Evolutionary conservation across 768 basidiomycete genomes (phyloP), one percentile per base, ranked within the genome.

Genomic region (Serendipita sp.): DNA sequence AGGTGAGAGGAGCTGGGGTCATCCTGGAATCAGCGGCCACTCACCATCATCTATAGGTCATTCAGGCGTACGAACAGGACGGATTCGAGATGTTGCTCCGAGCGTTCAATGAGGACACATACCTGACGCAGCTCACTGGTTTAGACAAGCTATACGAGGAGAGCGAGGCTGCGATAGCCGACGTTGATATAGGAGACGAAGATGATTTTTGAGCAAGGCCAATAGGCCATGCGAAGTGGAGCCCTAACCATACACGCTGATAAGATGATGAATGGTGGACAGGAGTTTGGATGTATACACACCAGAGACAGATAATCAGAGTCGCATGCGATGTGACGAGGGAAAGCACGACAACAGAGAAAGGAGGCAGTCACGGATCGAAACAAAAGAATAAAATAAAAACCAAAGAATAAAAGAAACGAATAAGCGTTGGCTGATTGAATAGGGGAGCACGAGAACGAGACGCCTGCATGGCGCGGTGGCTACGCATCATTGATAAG

Each of bases 31-130:
- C n/a, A 2, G 18, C 48, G 29, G 48, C 29, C 48, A 18, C 48
- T 31, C 48, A 50, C 48, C n/a, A 40, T 6, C 40, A 13, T 6
- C 13, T 6, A 44, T 68, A 92, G 89, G 83, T 96, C 16, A 66
- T 97, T 36, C 74, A 80, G n/a, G 87, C 85, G 10, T 99, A 97
- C 72, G 83, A 87, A 68, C 75, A 74, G n/a, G 76, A 84, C 33
- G 92, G 93, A 0, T 91, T 91, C 68, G 77, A 77, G 15, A 85
- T 94, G 84, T 72, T 97, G 15, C 71, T 87, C 18, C 75, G 81
- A 65, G 93, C 87, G 3, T 94, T 91, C 72, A 90, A 92, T 67
- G 91, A 96, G 67, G 75, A 77, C 3, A 82, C 83, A 62, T 89
- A 83, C 69, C 75, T 94, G 34, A 87, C 89, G 72, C 72, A 74